Base-by-base conservation (phyloP, 495 filamentous ascomycete genomes). In the Bacidia rubella region DNA sequence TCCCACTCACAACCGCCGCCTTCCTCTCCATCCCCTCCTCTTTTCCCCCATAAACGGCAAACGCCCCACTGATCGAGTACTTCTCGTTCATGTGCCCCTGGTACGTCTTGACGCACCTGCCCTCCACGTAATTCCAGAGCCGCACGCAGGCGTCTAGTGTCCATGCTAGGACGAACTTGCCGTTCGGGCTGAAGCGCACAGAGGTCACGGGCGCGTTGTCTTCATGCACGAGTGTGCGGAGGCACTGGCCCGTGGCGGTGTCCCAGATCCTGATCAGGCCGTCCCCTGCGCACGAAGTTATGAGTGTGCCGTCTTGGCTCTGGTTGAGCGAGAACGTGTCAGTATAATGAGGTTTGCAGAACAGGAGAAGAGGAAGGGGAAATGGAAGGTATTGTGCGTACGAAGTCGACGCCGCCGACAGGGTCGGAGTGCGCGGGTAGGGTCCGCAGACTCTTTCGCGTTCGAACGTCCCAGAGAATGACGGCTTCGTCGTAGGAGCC, bases 401-500 rank as follows among this genome's bases (percentile, higher is more conserved):
- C 86, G 61, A 97, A 94, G 63, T 93, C 89, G 15, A 98, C 88
- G 2, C 92, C 90, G 47, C 82, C 79, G 15, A 98, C 89, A 0
- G 92, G 92, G 66, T 98, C 92, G 24, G 86, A 90, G 60, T 98
- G 92, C 11, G 92, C 92, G 2, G 92, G 92, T 41, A 97, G 74
- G 46, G 85, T 89, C 46, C 87, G 78, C 88, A 98, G 90, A 44
- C 86, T 70, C 23, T 79, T 69, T 2, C 85, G 87, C 0, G 86
- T 82, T 0, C 92, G 78, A 2, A 97, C 85, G 66, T 97, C 92
- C 92, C 92, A 98, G 22, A 97, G 67, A 57, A 95, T 93, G 0
- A 98, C 85, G 9, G 93, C 92, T 72, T 98, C 92, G 60, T 97
- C 92, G 67, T 95, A 97, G 59, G 86, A 90, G 17, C 92, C 93